Percentiles rank a stretch among this genome's conserved stretches.
Evolutionary conservation across 306 rosid genomes (phyloP).

Genomic region (Dryas octopetala): DNA sequence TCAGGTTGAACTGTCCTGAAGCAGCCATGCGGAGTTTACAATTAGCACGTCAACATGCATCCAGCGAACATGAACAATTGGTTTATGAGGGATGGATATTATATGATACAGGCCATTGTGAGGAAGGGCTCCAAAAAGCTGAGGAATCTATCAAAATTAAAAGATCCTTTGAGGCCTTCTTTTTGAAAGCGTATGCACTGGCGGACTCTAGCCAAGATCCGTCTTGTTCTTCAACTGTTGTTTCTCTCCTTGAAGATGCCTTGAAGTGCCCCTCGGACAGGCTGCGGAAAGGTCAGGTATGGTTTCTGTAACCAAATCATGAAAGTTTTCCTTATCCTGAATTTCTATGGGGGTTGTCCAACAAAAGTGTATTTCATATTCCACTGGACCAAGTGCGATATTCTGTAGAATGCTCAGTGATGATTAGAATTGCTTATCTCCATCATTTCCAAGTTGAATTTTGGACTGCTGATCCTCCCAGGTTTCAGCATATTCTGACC

Average conservation of each 20-base stretch:
- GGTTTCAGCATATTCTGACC: slow-evolving; percentile 6
- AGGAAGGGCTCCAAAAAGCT: slow-evolving; percentile 86
- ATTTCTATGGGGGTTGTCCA: neutral
- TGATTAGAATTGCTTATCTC: neutral
- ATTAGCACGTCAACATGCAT: slow-evolving; percentile 84
- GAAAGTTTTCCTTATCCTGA: neutral
- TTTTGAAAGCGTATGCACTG: slow-evolving; percentile 88
- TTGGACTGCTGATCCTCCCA: neutral
- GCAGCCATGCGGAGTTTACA: slow-evolving; percentile 92
- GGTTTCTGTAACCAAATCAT: slow-evolving; percentile 22
- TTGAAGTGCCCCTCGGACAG: slow-evolving; percentile 90
- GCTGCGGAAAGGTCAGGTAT: slow-evolving; percentile 96
- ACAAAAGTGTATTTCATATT: neutral
- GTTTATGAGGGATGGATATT: slow-evolving; percentile 95
- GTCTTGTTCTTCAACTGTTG: slow-evolving; percentile 69
- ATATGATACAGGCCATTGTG: slow-evolving; percentile 88
- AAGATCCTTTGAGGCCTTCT: slow-evolving; percentile 91
- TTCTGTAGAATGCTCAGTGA: neutral
- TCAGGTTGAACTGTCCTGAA: slow-evolving; percentile 86
- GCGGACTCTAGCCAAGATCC: slow-evolving; percentile 82
- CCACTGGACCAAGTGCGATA: neutral
- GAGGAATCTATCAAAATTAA: slow-evolving; percentile 81
- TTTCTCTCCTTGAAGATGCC: slow-evolving; percentile 86
- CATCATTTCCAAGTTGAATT: neutral
- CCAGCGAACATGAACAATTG: slow-evolving; percentile 74